Evolutionary conservation across 2,329 filamentous ascomycete genomes (phyloP).

Genomic region (Apiospora marii): DNA sequence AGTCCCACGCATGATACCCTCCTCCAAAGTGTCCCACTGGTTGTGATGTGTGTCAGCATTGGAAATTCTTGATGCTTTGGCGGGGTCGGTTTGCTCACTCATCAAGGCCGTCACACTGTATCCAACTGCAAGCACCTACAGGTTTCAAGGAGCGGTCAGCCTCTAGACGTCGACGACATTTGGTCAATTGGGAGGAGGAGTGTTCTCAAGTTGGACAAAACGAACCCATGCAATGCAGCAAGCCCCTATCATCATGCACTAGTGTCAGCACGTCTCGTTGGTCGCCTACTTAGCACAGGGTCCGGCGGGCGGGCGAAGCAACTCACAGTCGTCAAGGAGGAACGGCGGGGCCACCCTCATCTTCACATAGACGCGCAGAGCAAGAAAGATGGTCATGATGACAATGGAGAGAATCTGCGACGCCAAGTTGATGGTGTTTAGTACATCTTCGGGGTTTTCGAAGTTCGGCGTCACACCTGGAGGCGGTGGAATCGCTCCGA

Average conservation of each 20-base stretch:
- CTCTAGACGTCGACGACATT: background rate
- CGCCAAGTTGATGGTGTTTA: slow-evolving; percentile 18
- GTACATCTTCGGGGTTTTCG: slow-evolving; percentile 2
- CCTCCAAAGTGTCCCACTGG: slow-evolving; percentile 17
- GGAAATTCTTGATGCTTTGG: background rate
- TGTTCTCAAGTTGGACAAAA: background rate
- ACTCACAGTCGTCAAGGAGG: slow-evolving; percentile 21
- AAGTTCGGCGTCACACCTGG: slow-evolving; percentile 11
- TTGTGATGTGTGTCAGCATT: background rate
- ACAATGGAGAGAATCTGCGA: slow-evolving; percentile 21
- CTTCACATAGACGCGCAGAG: background rate
- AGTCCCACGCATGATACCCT: slow-evolving; percentile 14
- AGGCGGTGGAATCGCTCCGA: slow-evolving; percentile 1
- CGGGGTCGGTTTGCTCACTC: background rate
- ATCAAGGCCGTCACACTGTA: slow-evolving; percentile 11
- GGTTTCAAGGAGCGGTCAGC: background rate
- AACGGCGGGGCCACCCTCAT: slow-evolving; percentile 12
- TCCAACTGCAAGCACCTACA: background rate
- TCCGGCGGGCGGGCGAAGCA: background rate
- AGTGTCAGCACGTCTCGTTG: background rate
- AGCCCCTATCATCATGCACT: background rate
- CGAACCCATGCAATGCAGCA: slow-evolving; percentile 16
- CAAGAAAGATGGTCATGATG: background rate
- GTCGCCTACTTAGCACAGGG: background rate
- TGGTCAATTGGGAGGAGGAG: background rate